Evolutionary conservation across 1,139 yeast genomes (phyloP), one percentile per base, ranked within the genome.

Genomic region (Diutina sp.): DNA sequence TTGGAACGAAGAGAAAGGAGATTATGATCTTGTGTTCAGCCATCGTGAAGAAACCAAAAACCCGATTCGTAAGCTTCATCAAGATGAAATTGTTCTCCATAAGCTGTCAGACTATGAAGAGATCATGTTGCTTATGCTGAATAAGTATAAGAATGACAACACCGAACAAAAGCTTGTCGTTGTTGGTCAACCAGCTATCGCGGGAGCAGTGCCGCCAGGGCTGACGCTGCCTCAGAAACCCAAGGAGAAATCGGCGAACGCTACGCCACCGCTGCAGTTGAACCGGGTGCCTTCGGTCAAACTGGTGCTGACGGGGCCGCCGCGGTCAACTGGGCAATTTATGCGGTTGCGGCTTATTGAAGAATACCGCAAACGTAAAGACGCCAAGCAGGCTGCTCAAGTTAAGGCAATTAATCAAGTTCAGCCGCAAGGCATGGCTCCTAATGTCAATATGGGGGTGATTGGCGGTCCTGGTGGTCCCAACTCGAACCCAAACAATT

Each of bases 71-170:
- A 76, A 73, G 62, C 67, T 76, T 56, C 79, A 75, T 60, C 78
- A 72, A 60, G 80, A 76, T 58, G 78, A 74, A 63, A 64, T 75
- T 64, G 69, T 74, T 5, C 63, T 76, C 61, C 96, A 89, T 65
- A 87, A 87, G 64, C 85, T 88, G 46, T 84, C 91, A 2, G 95
- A 90, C 61, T 90, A 88, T 69, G 98, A 93, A 69, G 96, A 89
- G 66, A 76, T 90, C 66, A 91, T 93, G 98, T 70, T 76, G 58
- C 68, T 76, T 55, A 67, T 76, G 55, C 74, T 79, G 2, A 73
- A 71, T 62, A 76, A 73, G 59, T 71, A 72, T 62, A 73, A 69
- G 59, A 79, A 76, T 56, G 77, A 74, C 57, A 62, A 70, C 4
- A 67, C 67, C 55, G 78, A 72, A 45, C 72, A 72, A 58, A 72